Base-by-base conservation (phyloP, 2,329 filamentous ascomycete genomes). In the Plenodomus biglobosus region DNA sequence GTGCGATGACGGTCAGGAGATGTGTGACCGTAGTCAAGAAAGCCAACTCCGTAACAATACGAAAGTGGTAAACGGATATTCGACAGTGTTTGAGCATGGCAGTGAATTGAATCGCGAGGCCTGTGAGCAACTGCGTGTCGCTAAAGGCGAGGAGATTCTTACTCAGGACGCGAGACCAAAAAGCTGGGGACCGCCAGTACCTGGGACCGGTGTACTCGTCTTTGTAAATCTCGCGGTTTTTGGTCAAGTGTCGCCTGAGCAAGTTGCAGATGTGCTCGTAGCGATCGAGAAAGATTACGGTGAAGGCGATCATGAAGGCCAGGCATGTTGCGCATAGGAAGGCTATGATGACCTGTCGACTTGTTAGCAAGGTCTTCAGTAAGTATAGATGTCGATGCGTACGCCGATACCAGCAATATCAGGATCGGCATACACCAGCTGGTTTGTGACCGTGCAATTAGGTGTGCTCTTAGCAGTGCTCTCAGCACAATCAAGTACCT, bases 1-100 rank as follows among this genome's bases (percentile, higher is more conserved):
- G 53, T 0, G 59, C 55, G 13, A 69, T 55, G 2, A 69, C 56
- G 2, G 63, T 57, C 2, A 69, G 50, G 0, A 69, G 55, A 38
- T 69, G 66, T 5, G 64, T 66, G 7, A 69, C 58, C 0, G 65
- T 67, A 0, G 65, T 69, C 2, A 69, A 52, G 21, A 69, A 68
- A 0, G 62, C 65, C 11, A 68, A 57, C 18, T 69, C 63, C 1
- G 52, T 56, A 2, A 67, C 61, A 43, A 69, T 58, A 3, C 53
- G 46, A 50, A 66, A 69, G 42, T 69, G 65, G 46, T 69, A 69
- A 13, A 69, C 55, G 10, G 63, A 61, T 35, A 69, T 51, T 2
- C 56, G 42, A 50, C 65, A 69, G 50, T 69, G 65, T 24, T 66
- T 56, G 3, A 69, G 46, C 47, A 69, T 42, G 15, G 63, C 65